Evolutionary conservation across 805 yeast genomes (phyloP).

Genomic region (Monosporozyma aerobia): DNA sequence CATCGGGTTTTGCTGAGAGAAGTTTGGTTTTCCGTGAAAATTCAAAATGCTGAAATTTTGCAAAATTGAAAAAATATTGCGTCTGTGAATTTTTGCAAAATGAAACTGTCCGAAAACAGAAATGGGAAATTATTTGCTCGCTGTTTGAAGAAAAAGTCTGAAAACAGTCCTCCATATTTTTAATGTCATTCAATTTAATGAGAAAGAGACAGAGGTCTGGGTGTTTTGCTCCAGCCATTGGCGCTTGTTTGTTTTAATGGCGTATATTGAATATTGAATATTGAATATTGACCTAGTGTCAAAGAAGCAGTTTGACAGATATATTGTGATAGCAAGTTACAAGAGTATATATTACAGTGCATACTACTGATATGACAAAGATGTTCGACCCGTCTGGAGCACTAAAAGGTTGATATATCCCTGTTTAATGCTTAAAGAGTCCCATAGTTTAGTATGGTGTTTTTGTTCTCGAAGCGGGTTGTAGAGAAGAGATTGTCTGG

Average conservation of each 20-base stretch:
- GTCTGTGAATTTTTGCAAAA: background rate
- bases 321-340: background rate
- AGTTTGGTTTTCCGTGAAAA: background rate
- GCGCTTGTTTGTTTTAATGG: background rate
- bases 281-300: no score
- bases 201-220: background rate
- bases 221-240: background rate
- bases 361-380: background rate
- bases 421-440: constrained; percentile 10
- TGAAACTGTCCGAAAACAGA: background rate
- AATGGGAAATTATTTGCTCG: no score
- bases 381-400: constrained; percentile 25
- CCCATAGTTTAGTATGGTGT: background rate
- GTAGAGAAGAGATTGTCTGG: constrained; percentile 32
- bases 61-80: background rate
- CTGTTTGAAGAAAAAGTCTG: no score
- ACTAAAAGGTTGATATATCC: constrained; percentile 7
- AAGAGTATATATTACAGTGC: background rate
- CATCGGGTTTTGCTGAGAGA: background rate
- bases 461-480: constrained; percentile 30
- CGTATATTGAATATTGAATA: no score
- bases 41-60: background rate
- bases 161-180: background rate
- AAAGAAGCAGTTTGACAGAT: background rate
- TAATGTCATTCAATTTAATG: background rate